These are phyloP conservation scores for Macrotyloma uniflorum DNA, from an alignment of 306 rosid genomes.

Conservation along the genomic window DNA sequence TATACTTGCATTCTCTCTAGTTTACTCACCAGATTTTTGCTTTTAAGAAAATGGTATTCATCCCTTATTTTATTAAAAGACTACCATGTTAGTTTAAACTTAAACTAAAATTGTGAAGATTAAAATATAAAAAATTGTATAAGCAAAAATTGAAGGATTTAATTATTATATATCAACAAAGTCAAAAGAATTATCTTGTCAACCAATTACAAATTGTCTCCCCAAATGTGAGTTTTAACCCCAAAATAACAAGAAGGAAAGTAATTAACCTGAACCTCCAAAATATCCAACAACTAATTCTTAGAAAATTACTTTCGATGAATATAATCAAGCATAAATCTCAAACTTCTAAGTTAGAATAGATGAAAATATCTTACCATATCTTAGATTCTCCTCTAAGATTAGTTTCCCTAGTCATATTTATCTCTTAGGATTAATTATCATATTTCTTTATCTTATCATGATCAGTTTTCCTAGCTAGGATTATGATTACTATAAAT, in stretches of 20 bases:
- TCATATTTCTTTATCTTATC: neutral
- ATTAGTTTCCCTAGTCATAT: neutral
- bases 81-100: too few species aligned
- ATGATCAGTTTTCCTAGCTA: neutral
- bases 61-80: too few species aligned
- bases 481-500: neutral
- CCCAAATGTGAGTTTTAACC: neutral
- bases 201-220: neutral
- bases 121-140: too few species aligned
- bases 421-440: neutral
- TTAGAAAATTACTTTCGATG: slow-evolving; percentile 2
- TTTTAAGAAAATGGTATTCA: too few species aligned
- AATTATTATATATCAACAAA: too few species aligned
- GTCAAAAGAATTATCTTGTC: too few species aligned
- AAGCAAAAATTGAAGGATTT: too few species aligned
- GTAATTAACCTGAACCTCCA: slow-evolving; percentile 15
- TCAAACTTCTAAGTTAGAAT: neutral
- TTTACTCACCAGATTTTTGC: too few species aligned
- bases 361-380: neutral
- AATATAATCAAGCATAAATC: neutral
- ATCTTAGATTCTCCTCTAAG: neutral
- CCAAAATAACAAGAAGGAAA: slow-evolving; percentile 7
- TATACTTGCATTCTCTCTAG: too few species aligned
- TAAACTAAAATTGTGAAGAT: too few species aligned
- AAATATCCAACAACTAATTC: slow-evolving; percentile 16